Conservation (phyloP, 331 rosid genomes). For the Stylosanthes scabra region DNA sequence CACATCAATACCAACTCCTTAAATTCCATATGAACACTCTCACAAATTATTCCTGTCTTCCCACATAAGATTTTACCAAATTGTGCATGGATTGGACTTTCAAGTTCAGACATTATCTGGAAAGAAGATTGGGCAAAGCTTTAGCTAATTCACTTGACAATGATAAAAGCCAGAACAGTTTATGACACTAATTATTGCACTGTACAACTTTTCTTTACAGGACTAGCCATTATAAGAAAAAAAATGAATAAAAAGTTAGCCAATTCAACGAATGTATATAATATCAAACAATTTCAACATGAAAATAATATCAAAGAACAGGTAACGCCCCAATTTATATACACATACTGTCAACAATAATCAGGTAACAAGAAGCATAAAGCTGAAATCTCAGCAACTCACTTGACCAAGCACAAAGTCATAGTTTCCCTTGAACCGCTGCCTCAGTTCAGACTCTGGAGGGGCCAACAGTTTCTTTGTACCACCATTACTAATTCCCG, state of each 20-base stretch:
- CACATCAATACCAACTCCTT: conserved; percentile 80
- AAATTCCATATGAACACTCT: conserved; percentile 76
- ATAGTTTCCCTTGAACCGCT: conserved; percentile 81
- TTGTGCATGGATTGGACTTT: conserved; percentile 72
- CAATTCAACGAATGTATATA: neutral
- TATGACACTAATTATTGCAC: conserved; percentile 1
- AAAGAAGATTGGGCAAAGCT: conserved; percentile 20
- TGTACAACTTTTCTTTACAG: neutral
- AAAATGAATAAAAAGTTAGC: neutral
- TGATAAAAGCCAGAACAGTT: conserved; percentile 9
- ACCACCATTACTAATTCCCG: conserved; percentile 88
- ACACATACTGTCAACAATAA: neutral
- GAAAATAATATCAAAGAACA: neutral
- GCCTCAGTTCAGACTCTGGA: conserved; percentile 77
- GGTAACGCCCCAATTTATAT: neutral
- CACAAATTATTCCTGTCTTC: conserved; percentile 79
- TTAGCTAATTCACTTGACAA: conserved; percentile 6
- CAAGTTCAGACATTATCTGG: conserved; percentile 77
- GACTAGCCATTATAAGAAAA: neutral
- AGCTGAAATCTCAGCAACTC: conserved; percentile 36
- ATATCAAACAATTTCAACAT: neutral
- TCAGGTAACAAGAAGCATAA: neutral
- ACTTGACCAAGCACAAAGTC: conserved; percentile 90
- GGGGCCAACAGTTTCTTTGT: conserved; percentile 69
- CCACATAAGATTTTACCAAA: conserved; percentile 57